A percentile compares a stretch with the other conserved stretches of the same genome.
These are phyloP conservation scores for Penicillium oxalicum DNA, from an alignment of 2,329 filamentous ascomycete species.

Conservation along the genomic window DNA sequence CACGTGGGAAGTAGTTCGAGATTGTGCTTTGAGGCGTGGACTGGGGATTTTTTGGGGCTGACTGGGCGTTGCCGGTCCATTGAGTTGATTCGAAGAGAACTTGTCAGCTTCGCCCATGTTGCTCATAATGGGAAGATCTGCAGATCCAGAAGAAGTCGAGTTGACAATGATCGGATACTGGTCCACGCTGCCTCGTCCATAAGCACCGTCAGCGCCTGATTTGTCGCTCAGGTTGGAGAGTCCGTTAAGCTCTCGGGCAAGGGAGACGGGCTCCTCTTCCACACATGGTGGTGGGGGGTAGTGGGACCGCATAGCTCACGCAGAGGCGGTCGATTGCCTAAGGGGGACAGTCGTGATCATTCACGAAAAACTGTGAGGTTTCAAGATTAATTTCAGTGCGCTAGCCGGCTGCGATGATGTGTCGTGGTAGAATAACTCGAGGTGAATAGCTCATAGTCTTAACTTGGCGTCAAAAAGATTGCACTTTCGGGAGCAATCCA, in stretches of 20 bases:
- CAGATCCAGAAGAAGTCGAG: constrained; percentile 17
- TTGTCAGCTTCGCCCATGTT: constrained; percentile 18
- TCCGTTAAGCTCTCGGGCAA: constrained; percentile 37
- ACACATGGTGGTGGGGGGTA: constrained; percentile 42
- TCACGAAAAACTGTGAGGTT: constrained; percentile 1
- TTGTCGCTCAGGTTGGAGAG: constrained; percentile 26
- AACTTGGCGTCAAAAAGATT: constrained; percentile 1
- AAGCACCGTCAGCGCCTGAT: constrained; percentile 29
- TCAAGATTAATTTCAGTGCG: not conserved
- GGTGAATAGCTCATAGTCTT: constrained; percentile 18
- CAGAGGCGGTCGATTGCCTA: constrained; percentile 17
- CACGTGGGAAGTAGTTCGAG: not conserved
- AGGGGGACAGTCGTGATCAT: constrained; percentile 9
- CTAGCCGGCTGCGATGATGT: constrained; percentile 21
- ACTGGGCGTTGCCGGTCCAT: constrained; percentile 24
- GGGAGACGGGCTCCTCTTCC: constrained; percentile 40
- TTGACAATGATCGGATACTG: constrained; percentile 41
- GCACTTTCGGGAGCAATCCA: constrained; percentile 3
- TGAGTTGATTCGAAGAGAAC: constrained; percentile 25
- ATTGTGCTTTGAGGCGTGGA: constrained; percentile 1
- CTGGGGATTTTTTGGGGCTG: constrained; percentile 3
- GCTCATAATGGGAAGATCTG: constrained; percentile 11
- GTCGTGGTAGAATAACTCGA: constrained; percentile 8
- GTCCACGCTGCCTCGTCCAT: constrained; percentile 37
- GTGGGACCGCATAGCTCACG: constrained; percentile 21